Evolutionary conservation across 805 yeast genomes (phyloP).

Genomic region (Candida khao-thaluensis): DNA sequence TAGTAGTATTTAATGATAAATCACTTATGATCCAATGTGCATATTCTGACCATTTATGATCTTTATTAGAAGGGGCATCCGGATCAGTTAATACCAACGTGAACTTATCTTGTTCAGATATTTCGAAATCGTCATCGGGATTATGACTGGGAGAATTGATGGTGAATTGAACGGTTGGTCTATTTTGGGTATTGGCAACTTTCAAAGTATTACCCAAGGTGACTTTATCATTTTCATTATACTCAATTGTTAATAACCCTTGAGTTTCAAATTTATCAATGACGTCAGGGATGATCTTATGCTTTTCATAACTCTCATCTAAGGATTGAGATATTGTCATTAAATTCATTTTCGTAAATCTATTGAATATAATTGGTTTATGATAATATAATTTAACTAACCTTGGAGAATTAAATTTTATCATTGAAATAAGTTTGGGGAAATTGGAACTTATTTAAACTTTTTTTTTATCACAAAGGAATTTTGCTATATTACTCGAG

Average conservation of each 20-base stretch:
- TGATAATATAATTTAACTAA: conserved; percentile 3
- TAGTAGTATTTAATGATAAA: conserved; percentile 35
- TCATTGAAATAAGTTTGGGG: conserved; percentile 1
- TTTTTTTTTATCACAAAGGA: not conserved
- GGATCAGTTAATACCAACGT: conserved; percentile 87
- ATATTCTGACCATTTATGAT: conserved; percentile 85
- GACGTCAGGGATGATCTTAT: conserved; percentile 53
- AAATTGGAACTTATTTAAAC: not conserved
- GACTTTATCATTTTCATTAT: conserved; percentile 56
- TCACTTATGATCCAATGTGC: conserved; percentile 71
- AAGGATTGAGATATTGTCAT: conserved; percentile 56
- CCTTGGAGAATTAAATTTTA: conserved; percentile 1
- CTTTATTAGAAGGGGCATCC: conserved; percentile 84
- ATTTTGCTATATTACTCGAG: conserved; percentile 4
- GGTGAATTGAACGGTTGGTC: conserved; percentile 68
- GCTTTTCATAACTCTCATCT: conserved; percentile 49
- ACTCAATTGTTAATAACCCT: conserved; percentile 63
- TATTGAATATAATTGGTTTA: not conserved
- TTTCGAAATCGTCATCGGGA: conserved; percentile 41
- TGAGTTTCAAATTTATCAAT: conserved; percentile 48
- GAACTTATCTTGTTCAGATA: conserved; percentile 51
- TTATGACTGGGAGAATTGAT: conserved; percentile 42
- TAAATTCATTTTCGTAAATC: conserved; percentile 35
- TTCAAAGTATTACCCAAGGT: conserved; percentile 74
- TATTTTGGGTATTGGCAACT: conserved; percentile 63